Conservation (phyloP, 805 yeast species). For the Wickerhamiella sergipiensis region DNA sequence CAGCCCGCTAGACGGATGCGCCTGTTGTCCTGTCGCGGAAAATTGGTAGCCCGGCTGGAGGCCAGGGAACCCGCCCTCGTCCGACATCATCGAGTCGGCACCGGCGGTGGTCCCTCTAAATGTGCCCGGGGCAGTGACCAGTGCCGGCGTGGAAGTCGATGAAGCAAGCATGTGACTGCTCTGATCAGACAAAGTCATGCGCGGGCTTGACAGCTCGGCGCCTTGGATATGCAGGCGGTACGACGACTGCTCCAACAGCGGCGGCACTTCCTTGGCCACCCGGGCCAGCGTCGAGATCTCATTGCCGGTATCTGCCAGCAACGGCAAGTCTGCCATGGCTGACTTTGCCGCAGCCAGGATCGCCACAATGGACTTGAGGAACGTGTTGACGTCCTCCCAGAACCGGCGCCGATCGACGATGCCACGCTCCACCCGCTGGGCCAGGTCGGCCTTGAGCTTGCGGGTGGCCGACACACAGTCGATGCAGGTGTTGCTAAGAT, state of each 20-base stretch:
- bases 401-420: constrained; percentile 45
- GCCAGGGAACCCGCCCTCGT: no score
- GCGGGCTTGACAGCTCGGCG: background rate
- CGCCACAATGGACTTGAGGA: constrained; percentile 68
- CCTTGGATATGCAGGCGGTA: constrained; percentile 20
- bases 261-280: constrained; percentile 83
- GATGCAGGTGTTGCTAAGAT: constrained; percentile 62
- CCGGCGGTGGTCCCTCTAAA: background rate
- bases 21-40: no score
- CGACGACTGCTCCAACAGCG: constrained; percentile 59
- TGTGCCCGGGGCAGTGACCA: background rate
- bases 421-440: constrained; percentile 35
- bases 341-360: constrained; percentile 73
- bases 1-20: no score
- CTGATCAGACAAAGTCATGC: background rate
- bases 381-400: constrained; percentile 76
- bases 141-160: background rate
- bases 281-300: constrained; percentile 64
- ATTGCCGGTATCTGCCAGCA: constrained; percentile 63
- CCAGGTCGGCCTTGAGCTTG: constrained; percentile 42
- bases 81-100: no score
- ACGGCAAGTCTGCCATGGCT: constrained; percentile 69
- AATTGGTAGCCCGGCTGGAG: no score
- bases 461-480: constrained; percentile 74
- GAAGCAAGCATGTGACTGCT: background rate